These are phyloP conservation scores for Guadua angustifolia DNA, from an alignment of 176 grass and related monocot genomes.

Conservation along the genomic window DNA sequence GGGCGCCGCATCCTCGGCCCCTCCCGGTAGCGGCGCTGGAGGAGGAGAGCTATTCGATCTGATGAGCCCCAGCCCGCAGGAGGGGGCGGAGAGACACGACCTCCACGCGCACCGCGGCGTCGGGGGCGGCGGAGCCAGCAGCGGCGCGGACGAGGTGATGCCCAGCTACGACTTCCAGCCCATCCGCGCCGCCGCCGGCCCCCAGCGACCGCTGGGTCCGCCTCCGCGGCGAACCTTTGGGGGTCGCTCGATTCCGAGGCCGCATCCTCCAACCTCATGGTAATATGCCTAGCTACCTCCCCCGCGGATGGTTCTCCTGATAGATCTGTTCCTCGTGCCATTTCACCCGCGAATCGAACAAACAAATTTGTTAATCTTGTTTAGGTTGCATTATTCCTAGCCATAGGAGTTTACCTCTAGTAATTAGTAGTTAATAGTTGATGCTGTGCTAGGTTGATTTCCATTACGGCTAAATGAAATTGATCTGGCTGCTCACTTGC, in stretches of 20 bases:
- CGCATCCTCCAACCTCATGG: slow-evolving; percentile 50
- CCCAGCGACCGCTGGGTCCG: neutral
- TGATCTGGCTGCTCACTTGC: neutral
- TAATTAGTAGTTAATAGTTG: neutral
- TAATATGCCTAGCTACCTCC: slow-evolving; percentile 12
- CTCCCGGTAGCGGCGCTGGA: neutral
- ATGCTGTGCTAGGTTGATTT: neutral
- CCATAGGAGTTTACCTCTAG: neutral
- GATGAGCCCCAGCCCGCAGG: slow-evolving; percentile 59
- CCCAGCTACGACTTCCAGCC: slow-evolving; percentile 79
- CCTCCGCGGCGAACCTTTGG: slow-evolving; percentile 27
- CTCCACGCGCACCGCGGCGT: neutral
- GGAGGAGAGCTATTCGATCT: slow-evolving; percentile 55
- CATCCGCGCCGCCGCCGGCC: slow-evolving; percentile 42
- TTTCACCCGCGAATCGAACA: neutral
- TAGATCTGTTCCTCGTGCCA: slow-evolving; percentile 37
- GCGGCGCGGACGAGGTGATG: slow-evolving; percentile 49
- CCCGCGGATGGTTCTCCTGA: neutral
- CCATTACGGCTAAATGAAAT: neutral
- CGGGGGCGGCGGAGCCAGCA: too few species aligned
- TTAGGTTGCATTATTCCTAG: slow-evolving; percentile 2
- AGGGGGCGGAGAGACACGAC: slow-evolving; percentile 35
- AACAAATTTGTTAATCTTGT: neutral
- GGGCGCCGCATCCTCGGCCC: neutral
- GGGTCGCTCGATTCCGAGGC: slow-evolving; percentile 58